A percentile compares a stretch with the other conserved stretches of the same genome.
Conservation (phyloP, 495 filamentous ascomycete genomes). For the Penicillium salamii region DNA sequence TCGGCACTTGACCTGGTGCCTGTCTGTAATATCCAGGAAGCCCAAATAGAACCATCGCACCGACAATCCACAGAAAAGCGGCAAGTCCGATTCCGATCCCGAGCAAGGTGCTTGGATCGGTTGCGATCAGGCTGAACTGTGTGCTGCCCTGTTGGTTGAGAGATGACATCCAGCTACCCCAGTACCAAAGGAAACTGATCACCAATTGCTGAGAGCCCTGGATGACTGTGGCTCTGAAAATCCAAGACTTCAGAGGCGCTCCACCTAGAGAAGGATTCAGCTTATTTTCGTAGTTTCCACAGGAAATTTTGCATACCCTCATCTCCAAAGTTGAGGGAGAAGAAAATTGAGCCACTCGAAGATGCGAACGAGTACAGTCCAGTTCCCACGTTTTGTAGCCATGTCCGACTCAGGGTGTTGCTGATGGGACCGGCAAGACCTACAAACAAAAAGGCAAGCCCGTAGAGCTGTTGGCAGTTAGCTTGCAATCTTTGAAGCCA, state of each 20-base stretch:
- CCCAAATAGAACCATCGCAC: constrained; percentile 39
- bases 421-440: constrained; percentile 55
- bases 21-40: constrained; percentile 53
- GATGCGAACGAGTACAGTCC: constrained; percentile 47
- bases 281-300: neutral
- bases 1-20: constrained; percentile 62
- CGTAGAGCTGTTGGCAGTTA: constrained; percentile 37
- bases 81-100: constrained; percentile 47
- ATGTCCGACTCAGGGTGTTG: constrained; percentile 38
- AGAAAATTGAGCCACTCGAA: constrained; percentile 49
- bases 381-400: constrained; percentile 47
- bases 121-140: constrained; percentile 22
- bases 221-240: constrained; percentile 58
- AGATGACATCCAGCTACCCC: constrained; percentile 49
- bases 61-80: constrained; percentile 52
- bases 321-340: constrained; percentile 53
- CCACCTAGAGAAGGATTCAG: constrained; percentile 35
- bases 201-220: constrained; percentile 64
- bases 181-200: constrained; percentile 60
- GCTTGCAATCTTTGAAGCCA: neutral
- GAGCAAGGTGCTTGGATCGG: constrained; percentile 49
- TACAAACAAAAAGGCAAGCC: constrained; percentile 64
- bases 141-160: constrained; percentile 17
- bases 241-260: constrained; percentile 58
- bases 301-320: constrained; percentile 21